Evolutionary conservation across 768 basidiomycete species (phyloP).

Genomic region (Dioszegia aurantiaca): DNA sequence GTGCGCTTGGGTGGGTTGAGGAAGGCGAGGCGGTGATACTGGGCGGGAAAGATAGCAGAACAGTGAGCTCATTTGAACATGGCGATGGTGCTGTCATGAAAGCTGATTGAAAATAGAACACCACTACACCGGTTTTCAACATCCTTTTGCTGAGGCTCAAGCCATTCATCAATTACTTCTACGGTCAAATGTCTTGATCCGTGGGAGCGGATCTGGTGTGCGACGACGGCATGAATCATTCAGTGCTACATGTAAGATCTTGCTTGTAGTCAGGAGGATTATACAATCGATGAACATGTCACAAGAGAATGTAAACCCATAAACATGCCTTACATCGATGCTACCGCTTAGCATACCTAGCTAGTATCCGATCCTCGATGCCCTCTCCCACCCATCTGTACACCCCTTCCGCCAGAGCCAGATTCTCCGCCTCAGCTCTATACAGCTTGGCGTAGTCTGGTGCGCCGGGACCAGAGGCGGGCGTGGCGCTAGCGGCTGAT

Average conservation of each 20-base stretch:
- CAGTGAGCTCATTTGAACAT: constrained; percentile 49
- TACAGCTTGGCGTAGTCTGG: constrained; percentile 88
- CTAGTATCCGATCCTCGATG: constrained; percentile 72
- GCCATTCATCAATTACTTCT: constrained; percentile 70
- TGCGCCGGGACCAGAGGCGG: constrained; percentile 53
- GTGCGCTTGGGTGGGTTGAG: constrained; percentile 65
- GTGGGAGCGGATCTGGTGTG: too few relatives aligned
- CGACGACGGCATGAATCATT: too few relatives aligned
- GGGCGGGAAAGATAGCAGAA: constrained; percentile 63
- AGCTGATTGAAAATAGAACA: constrained; percentile 60
- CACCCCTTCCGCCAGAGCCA: constrained; percentile 82
- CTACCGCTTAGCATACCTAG: constrained; percentile 66
- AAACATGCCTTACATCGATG: too few relatives aligned
- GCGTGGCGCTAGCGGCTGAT: constrained; percentile 43
- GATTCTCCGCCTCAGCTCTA: constrained; percentile 85
- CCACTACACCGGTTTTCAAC: constrained; percentile 76
- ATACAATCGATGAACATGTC: background rate
- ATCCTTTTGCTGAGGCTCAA: constrained; percentile 67
- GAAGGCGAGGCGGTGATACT: constrained; percentile 59
- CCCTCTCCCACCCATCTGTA: constrained; percentile 80
- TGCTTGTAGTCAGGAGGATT: too few relatives aligned
- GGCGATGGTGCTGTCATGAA: too few relatives aligned
- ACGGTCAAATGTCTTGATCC: constrained; percentile 56
- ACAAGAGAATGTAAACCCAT: background rate
- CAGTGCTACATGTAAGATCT: too few relatives aligned